These are phyloP conservation scores for Lasiodiplodia gonubiensis DNA, from an alignment of 2,329 filamentous ascomycete genomes.

Conservation along the genomic window DNA sequence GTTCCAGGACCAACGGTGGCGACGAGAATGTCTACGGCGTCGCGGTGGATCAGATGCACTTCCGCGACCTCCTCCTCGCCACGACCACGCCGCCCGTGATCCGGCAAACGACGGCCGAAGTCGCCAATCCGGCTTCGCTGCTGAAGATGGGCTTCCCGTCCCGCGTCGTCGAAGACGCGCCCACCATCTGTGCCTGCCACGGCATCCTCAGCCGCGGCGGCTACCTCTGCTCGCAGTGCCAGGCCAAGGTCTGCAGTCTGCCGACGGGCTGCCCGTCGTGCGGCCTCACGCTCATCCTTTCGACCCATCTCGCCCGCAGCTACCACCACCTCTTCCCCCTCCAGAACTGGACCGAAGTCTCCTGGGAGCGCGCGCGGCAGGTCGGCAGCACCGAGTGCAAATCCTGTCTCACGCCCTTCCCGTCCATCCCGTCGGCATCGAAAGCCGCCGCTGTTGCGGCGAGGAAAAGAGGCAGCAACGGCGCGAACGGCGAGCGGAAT, in stretches of 20 bases:
- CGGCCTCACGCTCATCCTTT: slow-evolving; percentile 88
- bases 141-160: slow-evolving; percentile 99
- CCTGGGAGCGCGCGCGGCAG: slow-evolving; percentile 72
- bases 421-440: slow-evolving; percentile 49
- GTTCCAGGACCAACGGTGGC: slow-evolving; percentile 82
- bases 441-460: slow-evolving; percentile 31
- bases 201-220: slow-evolving; percentile 81
- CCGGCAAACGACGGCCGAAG: slow-evolving; percentile 54
- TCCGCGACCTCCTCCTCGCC: slow-evolving; percentile 84
- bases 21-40: slow-evolving; percentile 79
- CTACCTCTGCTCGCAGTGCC: slow-evolving; percentile 89
- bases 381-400: slow-evolving; percentile 67
- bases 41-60: slow-evolving; percentile 85
- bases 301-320: slow-evolving; percentile 62
- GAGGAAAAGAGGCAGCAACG: not conserved
- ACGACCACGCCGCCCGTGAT: slow-evolving; percentile 89
- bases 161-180: slow-evolving; percentile 72
- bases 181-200: slow-evolving; percentile 89
- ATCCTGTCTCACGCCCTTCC: slow-evolving; percentile 78
- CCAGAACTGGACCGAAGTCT: slow-evolving; percentile 87
- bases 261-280: slow-evolving; percentile 92
- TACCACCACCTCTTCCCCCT: slow-evolving; percentile 56
- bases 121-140: slow-evolving; percentile 60
- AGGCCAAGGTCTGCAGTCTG: slow-evolving; percentile 84
- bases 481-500: slow-evolving; percentile 27